Percentiles rank a stretch among this genome's conserved stretches.
Conservation (phyloP, 2,329 filamentous ascomycete species). For the Colletotrichum ledebouriae region DNA sequence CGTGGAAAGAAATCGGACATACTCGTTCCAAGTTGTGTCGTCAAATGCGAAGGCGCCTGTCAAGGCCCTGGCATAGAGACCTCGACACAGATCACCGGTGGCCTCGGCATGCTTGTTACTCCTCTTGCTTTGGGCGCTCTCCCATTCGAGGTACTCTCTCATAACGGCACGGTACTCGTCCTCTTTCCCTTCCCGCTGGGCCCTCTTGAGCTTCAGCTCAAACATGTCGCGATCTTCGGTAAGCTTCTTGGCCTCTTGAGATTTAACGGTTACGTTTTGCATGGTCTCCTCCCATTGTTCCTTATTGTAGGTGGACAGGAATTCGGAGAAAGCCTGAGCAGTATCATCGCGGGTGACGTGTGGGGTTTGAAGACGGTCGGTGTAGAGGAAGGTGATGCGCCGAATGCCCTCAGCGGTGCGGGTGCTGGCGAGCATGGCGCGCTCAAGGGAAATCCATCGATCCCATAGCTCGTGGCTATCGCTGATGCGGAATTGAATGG, state of each 20-base stretch:
- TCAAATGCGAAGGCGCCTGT: constrained; percentile 78
- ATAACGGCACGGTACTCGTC: constrained; percentile 66
- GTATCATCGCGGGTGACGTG: constrained; percentile 83
- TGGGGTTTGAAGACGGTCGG: constrained; percentile 78
- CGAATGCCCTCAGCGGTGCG: constrained; percentile 69
- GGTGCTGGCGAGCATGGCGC: constrained; percentile 73
- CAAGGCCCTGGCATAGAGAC: constrained; percentile 85
- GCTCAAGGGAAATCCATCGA: constrained; percentile 79
- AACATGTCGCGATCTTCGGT: constrained; percentile 75
- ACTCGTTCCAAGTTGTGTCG: constrained; percentile 85
- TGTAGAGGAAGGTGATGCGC: constrained; percentile 77
- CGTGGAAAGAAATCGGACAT: constrained; percentile 79
- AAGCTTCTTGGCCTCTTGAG: constrained; percentile 73
- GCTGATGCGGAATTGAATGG: constrained; percentile 79
- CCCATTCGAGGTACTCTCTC: constrained; percentile 86
- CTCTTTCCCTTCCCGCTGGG: constrained; percentile 67
- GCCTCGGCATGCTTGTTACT: constrained; percentile 62
- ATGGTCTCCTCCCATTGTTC: constrained; percentile 81
- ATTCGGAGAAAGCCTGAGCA: constrained; percentile 79
- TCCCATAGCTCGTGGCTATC: constrained; percentile 87
- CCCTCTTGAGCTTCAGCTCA: constrained; percentile 75
- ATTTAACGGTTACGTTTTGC: constrained; percentile 74
- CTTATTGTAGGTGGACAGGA: constrained; percentile 79
- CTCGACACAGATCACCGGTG: constrained; percentile 66
- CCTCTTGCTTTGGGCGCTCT: constrained; percentile 73